A percentile compares a stretch with the other conserved stretches of the same genome.
phyloP scores from a whole-genome alignment of 2,329 filamentous ascomycete species.

The Aspergillus glaucus region DNA sequence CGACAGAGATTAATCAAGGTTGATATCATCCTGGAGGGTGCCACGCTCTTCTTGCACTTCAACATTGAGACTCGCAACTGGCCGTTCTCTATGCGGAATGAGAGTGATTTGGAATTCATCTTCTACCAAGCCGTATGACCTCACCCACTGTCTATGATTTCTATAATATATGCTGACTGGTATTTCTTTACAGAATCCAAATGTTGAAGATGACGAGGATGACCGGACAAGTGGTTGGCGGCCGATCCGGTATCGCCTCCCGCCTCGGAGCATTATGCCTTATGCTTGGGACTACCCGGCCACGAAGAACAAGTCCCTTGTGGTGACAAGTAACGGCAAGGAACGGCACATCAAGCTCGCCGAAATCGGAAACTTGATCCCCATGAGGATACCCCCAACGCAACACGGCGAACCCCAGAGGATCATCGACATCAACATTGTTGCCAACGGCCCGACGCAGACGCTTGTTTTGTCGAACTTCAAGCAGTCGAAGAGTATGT shows the following conservation, averaged over 20 bases:
- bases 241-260: slow-evolving; percentile 84
- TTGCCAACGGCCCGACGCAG: slow-evolving; percentile 91
- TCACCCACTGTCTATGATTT: not conserved
- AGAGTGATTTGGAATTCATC: slow-evolving; percentile 92
- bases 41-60: slow-evolving; percentile 88
- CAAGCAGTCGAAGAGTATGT: slow-evolving; percentile 85
- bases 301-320: slow-evolving; percentile 89
- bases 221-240: slow-evolving; percentile 79
- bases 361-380: slow-evolving; percentile 92
- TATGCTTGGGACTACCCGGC: slow-evolving; percentile 99
- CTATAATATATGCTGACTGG: slow-evolving; percentile 1
- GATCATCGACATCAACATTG: slow-evolving; percentile 94
- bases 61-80: slow-evolving; percentile 89
- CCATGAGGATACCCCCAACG: slow-evolving; percentile 75
- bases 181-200: slow-evolving; percentile 56
- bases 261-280: slow-evolving; percentile 95
- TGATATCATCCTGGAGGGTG: slow-evolving; percentile 85
- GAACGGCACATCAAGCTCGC: slow-evolving; percentile 90
- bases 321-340: slow-evolving; percentile 70
- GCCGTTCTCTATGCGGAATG: slow-evolving; percentile 98
- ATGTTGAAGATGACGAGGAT: slow-evolving; percentile 80
- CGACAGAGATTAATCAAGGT: slow-evolving; percentile 80
- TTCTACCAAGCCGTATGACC: slow-evolving; percentile 73
- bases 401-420: slow-evolving; percentile 62
- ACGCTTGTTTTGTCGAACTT: slow-evolving; percentile 92